Base-by-base conservation (phyloP, 495 filamentous ascomycete genomes). In the Neurospora terricola region DNA sequence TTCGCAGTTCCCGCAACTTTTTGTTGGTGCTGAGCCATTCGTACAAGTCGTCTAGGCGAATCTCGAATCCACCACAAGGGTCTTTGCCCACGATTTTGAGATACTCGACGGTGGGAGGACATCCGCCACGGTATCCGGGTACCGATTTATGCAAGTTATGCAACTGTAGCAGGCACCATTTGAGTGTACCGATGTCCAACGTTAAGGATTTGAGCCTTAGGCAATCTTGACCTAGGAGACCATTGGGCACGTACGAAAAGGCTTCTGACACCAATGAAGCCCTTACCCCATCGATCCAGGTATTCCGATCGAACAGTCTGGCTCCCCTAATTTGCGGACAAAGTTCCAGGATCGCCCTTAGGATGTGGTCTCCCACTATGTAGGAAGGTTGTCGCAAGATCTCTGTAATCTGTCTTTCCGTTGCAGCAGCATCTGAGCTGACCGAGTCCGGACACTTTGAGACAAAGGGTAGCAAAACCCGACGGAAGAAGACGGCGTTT, bases 101-200 rank as follows among this genome's bases (percentile, higher is more conserved):
- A 23, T 48, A 48, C 21, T 48, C 43, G n/a, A 48, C 43, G 43
- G 9, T 48, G 43, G 43, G 43, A 5, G 43, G 43, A 23, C 43
- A 48, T 48, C 43, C 43, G 18, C 18, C 2, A 11, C 3, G 43
- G 43, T 48, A 48, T 48, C 4, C n/a, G 2, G 43, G 43, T 21
- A 48, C 9, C 0, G 0, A 3, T 9, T 21, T 0, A 48, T 1
- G 43, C 8, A n/a, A 3, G 3, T 21, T 0, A 48, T 1, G 43
- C 8, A n/a, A 21, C 1, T 0, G 3, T 21, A 48, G 43, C 18
- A 48, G n/a, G 0, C 0, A 21, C 5, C 5, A 45, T 3, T 9
- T 9, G 7, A 45, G 43, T 23, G 43, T 1, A 23, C n/a, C n/a
- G 9, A 23, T 0, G n/a, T 48, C 43, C n/a, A 48, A 5, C 5